phyloP scores from a whole-genome alignment of 495 filamentous ascomycete genomes.

The Aspergillus ostianus region DNA sequence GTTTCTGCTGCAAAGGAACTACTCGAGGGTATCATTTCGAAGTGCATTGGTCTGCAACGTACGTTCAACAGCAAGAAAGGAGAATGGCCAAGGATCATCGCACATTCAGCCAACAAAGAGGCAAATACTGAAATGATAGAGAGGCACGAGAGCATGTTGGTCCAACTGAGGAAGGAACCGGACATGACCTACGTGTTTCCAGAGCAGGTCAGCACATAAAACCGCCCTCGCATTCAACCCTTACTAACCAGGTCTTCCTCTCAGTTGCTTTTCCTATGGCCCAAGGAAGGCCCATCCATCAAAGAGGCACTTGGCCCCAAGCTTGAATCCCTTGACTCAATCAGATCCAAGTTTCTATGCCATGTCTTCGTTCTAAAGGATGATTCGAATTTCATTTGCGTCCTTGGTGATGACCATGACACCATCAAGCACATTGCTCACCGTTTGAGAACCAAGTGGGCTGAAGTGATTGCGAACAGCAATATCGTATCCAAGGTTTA shows the following conservation, averaged over 20 bases:
- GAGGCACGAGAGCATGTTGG: conserved; percentile 19
- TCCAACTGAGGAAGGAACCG: conserved; percentile 32
- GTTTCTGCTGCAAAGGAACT: not conserved
- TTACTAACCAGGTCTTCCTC: not conserved
- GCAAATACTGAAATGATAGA: conserved; percentile 23
- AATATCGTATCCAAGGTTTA: conserved; percentile 33
- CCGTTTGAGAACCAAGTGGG: conserved; percentile 34
- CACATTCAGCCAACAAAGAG: conserved; percentile 20
- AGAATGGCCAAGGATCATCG: conserved; percentile 21
- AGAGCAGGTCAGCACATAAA: conserved; percentile 21
- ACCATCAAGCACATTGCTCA: conserved; percentile 32
- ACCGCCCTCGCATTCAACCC: not conserved
- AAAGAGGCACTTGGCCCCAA: conserved; percentile 40
- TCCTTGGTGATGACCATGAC: conserved; percentile 19
- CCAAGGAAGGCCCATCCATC: conserved; percentile 34
- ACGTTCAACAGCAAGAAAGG: conserved; percentile 15
- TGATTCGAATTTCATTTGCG: conserved; percentile 28
- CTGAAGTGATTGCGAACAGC: conserved; percentile 31
- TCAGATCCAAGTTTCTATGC: conserved; percentile 37
- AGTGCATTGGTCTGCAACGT: conserved; percentile 1
- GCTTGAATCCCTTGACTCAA: conserved; percentile 46
- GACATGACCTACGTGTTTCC: conserved; percentile 20
- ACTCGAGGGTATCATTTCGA: not conserved
- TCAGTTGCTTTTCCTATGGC: conserved; percentile 46
- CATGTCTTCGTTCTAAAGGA: conserved; percentile 31